These are phyloP conservation scores for Trichoderma sp. DNA, from an alignment of 2,329 filamentous ascomycete genomes.

Conservation along the genomic window DNA sequence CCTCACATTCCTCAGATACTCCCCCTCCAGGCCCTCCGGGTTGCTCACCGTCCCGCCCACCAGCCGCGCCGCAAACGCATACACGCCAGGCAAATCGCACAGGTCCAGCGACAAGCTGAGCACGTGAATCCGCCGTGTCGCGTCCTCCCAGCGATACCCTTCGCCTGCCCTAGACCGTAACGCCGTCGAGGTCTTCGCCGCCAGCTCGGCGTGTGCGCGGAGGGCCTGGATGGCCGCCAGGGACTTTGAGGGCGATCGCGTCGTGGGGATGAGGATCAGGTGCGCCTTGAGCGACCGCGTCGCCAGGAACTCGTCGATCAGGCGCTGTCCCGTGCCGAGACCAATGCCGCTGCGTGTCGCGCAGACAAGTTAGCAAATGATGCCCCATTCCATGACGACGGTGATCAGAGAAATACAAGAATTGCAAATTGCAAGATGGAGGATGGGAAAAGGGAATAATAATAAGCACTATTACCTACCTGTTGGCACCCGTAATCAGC, in stretches of 20 bases:
- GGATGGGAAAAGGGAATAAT: neutral
- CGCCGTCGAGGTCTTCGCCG: slow-evolving; percentile 37
- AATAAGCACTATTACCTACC: slow-evolving; percentile 49
- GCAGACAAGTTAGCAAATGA: neutral
- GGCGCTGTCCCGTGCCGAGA: slow-evolving; percentile 75
- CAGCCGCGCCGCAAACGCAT: slow-evolving; percentile 48
- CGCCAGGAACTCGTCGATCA: slow-evolving; percentile 85
- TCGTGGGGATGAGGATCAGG: slow-evolving; percentile 80
- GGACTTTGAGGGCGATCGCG: slow-evolving; percentile 72
- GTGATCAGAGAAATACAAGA: neutral
- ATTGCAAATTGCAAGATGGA: neutral
- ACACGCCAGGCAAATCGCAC: slow-evolving; percentile 55
- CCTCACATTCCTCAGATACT: slow-evolving; percentile 43
- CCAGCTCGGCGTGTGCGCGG: slow-evolving; percentile 55
- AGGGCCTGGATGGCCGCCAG: slow-evolving; percentile 66
- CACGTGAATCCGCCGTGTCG: slow-evolving; percentile 55
- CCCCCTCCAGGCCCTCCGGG: slow-evolving; percentile 38
- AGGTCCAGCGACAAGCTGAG: slow-evolving; percentile 59
- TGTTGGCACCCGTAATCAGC: slow-evolving; percentile 82
- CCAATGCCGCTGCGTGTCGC: slow-evolving; percentile 69
- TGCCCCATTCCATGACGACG: neutral
- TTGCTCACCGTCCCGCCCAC: slow-evolving; percentile 46
- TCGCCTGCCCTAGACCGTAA: slow-evolving; percentile 40
- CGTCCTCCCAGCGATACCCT: slow-evolving; percentile 34
- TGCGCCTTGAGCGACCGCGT: slow-evolving; percentile 64